Evolutionary conservation across 495 filamentous ascomycete genomes (phyloP), one percentile per base, ranked within the genome.

Genomic region (Schizothecium vesticola): DNA sequence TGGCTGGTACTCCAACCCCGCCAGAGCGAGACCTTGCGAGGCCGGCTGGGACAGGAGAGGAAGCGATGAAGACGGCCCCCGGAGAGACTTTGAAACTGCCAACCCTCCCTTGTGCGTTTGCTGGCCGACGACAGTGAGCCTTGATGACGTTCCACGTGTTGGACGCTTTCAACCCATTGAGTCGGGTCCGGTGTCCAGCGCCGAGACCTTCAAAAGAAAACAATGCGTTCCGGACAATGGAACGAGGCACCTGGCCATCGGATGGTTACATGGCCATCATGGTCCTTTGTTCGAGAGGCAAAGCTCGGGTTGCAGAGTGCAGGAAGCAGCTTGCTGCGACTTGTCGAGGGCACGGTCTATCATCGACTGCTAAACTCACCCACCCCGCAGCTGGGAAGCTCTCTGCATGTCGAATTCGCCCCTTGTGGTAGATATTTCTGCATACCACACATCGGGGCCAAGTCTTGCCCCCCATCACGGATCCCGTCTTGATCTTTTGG

Each of bases 361-460:
- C 23, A 29, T 62, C 55, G 23, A n/a, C 19, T 26, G 16, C 36
- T 57, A n/a, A 57, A 22, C 22, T 56, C 24, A 11, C 31, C 31
- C 59, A 56, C 66, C 66, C 59, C 66, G 59, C 66, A 56, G 43
- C 66, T 33, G 13, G 31, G 28, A 25, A 60, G n/a, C 22, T 43
- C 29, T 59, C 31, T 57, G 63, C 63, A 65, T 58, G 31, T 33
- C 43, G 65, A 63, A 58, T 68, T 68, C 57, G 66, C 66, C 66
- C 57, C 66, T 68, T 57, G 43, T n/a, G 26, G 66, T 19, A 26
- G 59, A 68, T 21, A 19, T 59, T 62, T 56, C 43, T n/a, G 43
- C 6, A 3, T 51, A 19, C 28, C 28, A 22, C 33, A n/a, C 22
- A 60, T 55, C 23, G 25, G 3, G 55, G 0, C 61, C 16, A 23